Evolutionary conservation across 257 asterid species (phyloP), one percentile per base, ranked within the genome.

Genomic region (Eucommia ulmoides): DNA sequence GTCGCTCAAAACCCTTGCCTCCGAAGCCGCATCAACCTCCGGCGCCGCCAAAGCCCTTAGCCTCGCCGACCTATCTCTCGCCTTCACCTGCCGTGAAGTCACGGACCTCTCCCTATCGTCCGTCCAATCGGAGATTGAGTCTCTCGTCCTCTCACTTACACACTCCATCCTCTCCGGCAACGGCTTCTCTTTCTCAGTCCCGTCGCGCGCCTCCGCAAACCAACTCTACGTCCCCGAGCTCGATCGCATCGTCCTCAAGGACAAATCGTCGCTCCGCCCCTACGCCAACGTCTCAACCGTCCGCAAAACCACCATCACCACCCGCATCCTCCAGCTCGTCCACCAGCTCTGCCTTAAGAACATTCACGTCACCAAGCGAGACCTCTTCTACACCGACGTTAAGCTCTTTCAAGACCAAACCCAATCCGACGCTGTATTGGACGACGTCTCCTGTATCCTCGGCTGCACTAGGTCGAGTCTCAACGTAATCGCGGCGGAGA

Each of bases 301-400:
- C 3, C 78, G 94, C 0, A 86, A 86, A 63, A 74, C 94, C 56
- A 72, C 89, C 33, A 74, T 86, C 22, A 83, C 96, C 54, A 47
- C 92, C 26, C 74, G 94, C 10, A 80, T 83, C 23, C 61, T 86
- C 47, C 94, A 80, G 75, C 94, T 86, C 52, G 60, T 86, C 63
- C 93, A 86, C 66, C 86, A 86, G 68, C 74, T 86, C 10, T 72
- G 81, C 63, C 57, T 64, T n/a, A 80, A 73, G 22, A 80, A 62
- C 75, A 87, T 87, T 55, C 96, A 87, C 59, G 96, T 87, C 20
- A 87, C 96, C 7, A 85, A 85, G 73, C 88, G 96, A 52, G 96
- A 85, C 51, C 81, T 85, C 19, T 85, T 85, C 54, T 85, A 85
- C 52, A 82, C 96, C 14, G 96, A 87, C 33, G 96, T 87, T 19